Conservation (phyloP, 2,329 filamentous ascomycete species). For the Myriangium duriaei region DNA sequence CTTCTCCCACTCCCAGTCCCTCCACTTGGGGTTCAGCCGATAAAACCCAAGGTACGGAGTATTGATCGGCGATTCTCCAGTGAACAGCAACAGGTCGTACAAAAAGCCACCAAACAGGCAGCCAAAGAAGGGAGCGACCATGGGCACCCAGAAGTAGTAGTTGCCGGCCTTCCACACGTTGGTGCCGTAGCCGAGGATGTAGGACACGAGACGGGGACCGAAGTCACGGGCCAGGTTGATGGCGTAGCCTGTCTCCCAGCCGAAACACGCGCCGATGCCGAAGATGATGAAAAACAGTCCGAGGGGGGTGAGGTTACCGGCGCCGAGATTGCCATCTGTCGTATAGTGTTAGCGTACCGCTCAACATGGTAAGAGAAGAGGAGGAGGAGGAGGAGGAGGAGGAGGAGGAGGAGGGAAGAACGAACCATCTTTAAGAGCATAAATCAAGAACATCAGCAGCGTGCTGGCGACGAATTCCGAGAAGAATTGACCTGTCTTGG, state of each 20-base stretch:
- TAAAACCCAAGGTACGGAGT: slow-evolving; percentile 35
- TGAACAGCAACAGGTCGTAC: slow-evolving; percentile 56
- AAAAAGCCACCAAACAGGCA: slow-evolving; percentile 50
- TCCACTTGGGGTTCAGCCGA: slow-evolving; percentile 4
- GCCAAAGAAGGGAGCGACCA: slow-evolving; percentile 53
- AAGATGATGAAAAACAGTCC: slow-evolving; percentile 54
- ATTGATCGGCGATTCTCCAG: slow-evolving; percentile 49
- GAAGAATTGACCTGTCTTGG: slow-evolving; percentile 54
- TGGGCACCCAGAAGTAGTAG: slow-evolving; percentile 45
- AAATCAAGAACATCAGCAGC: slow-evolving; percentile 58
- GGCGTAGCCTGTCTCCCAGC: slow-evolving; percentile 57
- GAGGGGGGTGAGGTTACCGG: slow-evolving; percentile 41
- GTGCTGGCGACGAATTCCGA: slow-evolving; percentile 55
- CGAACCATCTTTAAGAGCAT: slow-evolving; percentile 47
- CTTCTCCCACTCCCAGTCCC: slow-evolving; percentile 8
- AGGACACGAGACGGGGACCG: slow-evolving; percentile 54
- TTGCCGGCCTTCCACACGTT: slow-evolving; percentile 48
- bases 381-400: too few species aligned
- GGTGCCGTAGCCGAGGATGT: slow-evolving; percentile 51
- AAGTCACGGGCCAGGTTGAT: slow-evolving; percentile 60
- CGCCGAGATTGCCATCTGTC: slow-evolving; percentile 20
- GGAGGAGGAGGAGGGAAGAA: not conserved
- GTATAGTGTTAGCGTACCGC: slow-evolving; percentile 14
- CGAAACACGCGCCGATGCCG: slow-evolving; percentile 54
- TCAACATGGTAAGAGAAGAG: too few species aligned